A percentile compares a stretch with the other conserved stretches of the same genome.
Evolutionary conservation across 1,284 basidiomycete species (phyloP).

Genomic region (Naganishia cerealis): DNA sequence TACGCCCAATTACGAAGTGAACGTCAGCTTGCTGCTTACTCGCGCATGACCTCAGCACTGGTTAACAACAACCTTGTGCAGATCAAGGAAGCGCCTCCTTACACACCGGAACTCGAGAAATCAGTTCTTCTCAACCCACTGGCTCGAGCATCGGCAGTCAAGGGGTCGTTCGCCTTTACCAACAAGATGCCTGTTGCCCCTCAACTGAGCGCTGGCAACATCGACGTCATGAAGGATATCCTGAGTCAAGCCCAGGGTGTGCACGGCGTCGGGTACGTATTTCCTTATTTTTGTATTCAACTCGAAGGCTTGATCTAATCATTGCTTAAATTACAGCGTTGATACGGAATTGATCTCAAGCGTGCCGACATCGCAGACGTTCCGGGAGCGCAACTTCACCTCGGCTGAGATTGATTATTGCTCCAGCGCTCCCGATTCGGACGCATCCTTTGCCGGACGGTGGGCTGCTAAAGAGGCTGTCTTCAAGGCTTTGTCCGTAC

Average conservation of each 20-base stretch:
- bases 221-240: slow-evolving; percentile 61
- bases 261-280: slow-evolving; percentile 66
- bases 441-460: slow-evolving; percentile 88
- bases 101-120: slow-evolving; percentile 80
- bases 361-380: slow-evolving; percentile 86
- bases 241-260: slow-evolving; percentile 55
- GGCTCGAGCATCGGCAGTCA: slow-evolving; percentile 81
- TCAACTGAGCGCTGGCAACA: slow-evolving; percentile 66
- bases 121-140: slow-evolving; percentile 89
- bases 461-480: slow-evolving; percentile 98
- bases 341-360: slow-evolving; percentile 81
- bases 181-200: slow-evolving; percentile 63
- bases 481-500: slow-evolving; percentile 93
- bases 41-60: slow-evolving; percentile 92
- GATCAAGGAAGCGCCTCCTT: slow-evolving; percentile 94
- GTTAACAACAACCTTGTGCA: slow-evolving; percentile 87
- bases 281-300: background rate
- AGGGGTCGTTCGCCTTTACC: slow-evolving; percentile 80
- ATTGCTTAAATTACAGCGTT: slow-evolving; percentile 38
- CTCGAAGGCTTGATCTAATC: background rate
- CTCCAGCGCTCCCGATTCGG: slow-evolving; percentile 76
- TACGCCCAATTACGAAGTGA: slow-evolving; percentile 72
- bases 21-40: slow-evolving; percentile 77
- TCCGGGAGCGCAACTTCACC: slow-evolving; percentile 91
- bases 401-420: slow-evolving; percentile 85